A percentile compares a stretch with the other conserved stretches of the same genome.
Evolutionary conservation across 1,284 basidiomycete species (phyloP).

Genomic region (Cronartium quercuum): DNA sequence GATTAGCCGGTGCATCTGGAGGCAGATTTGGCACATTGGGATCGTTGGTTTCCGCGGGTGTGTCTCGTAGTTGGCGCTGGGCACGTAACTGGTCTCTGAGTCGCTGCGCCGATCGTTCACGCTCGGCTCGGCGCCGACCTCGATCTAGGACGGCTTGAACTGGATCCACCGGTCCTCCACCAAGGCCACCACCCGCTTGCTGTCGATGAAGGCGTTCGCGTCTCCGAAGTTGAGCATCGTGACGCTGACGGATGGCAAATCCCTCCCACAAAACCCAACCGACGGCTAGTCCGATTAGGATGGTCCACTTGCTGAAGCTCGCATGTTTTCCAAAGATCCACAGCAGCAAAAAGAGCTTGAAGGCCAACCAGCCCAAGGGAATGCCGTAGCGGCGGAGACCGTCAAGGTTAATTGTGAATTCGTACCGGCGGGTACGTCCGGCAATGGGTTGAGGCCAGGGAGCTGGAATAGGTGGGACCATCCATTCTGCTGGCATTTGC

Average conservation of each 20-base stretch:
- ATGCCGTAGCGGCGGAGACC: constrained; percentile 43
- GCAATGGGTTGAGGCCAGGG: constrained; percentile 21
- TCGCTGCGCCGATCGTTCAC: constrained; percentile 16
- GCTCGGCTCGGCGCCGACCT: constrained; percentile 30
- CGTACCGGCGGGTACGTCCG: constrained; percentile 28
- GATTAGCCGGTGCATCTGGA: background rate
- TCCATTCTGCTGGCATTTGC: constrained; percentile 1
- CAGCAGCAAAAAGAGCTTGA: constrained; percentile 46
- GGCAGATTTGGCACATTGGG: background rate
- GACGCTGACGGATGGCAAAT: constrained; percentile 39
- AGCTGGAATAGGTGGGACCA: constrained; percentile 1
- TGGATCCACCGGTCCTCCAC: constrained; percentile 21
- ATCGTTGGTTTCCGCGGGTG: background rate
- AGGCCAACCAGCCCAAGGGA: constrained; percentile 44
- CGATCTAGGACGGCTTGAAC: constrained; percentile 38
- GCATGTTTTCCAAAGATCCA: constrained; percentile 47
- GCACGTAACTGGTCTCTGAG: background rate
- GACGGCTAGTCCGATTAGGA: constrained; percentile 42
- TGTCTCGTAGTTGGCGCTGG: constrained; percentile 15
- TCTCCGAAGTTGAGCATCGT: constrained; percentile 28
- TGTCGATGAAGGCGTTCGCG: constrained; percentile 30
- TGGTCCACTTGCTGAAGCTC: constrained; percentile 41
- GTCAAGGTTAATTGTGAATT: constrained; percentile 47
- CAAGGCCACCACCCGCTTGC: constrained; percentile 8
- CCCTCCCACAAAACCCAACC: constrained; percentile 46